Percentiles rank a stretch among this genome's conserved stretches.
phyloP scores from a whole-genome alignment of 192 early-diverging fungal genomes.

The Gamsiella multidivaricata region DNA sequence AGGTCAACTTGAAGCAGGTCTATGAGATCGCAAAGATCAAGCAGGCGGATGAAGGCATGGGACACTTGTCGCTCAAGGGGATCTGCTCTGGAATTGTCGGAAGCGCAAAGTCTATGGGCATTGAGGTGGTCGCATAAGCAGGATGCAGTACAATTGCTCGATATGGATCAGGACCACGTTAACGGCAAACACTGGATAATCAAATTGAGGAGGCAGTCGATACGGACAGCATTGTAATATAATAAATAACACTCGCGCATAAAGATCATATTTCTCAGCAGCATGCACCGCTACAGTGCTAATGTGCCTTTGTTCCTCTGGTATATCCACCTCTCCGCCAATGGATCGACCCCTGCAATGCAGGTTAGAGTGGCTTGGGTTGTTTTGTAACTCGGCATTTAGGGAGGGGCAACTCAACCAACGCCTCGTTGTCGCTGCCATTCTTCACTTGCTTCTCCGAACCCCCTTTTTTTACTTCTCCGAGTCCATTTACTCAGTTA shows the following conservation, averaged over 20 bases:
- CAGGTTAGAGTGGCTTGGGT: slow-evolving; percentile 17
- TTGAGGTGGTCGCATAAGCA: slow-evolving; percentile 84
- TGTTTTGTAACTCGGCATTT: too few relatives aligned
- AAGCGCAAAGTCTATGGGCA: slow-evolving; percentile 83
- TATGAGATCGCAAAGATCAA: slow-evolving; percentile 96
- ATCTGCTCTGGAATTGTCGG: slow-evolving; percentile 82
- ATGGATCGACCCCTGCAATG: too few relatives aligned
- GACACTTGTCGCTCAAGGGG: slow-evolving; percentile 72
- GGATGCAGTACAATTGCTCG: not conserved
- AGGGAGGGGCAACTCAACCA: too few relatives aligned
- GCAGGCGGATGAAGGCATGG: slow-evolving; percentile 80
- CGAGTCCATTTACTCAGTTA: slow-evolving; percentile 7
- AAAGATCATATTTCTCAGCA: too few relatives aligned
- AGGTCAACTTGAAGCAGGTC: slow-evolving; percentile 90
- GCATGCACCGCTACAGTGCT: too few relatives aligned
- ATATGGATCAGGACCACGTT: not conserved
- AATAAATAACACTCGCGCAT: not conserved
- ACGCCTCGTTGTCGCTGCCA: too few relatives aligned
- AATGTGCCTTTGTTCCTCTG: too few relatives aligned
- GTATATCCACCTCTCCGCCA: too few relatives aligned
- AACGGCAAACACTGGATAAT: not conserved
- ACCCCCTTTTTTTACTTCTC: not conserved
- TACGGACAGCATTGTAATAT: slow-evolving; percentile 14
- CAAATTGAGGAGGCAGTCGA: not conserved
- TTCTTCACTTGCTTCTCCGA: not conserved